Evolutionary conservation across 2,329 filamentous ascomycete genomes (phyloP).

Genomic region (Ascochyta clinopodiicola): DNA sequence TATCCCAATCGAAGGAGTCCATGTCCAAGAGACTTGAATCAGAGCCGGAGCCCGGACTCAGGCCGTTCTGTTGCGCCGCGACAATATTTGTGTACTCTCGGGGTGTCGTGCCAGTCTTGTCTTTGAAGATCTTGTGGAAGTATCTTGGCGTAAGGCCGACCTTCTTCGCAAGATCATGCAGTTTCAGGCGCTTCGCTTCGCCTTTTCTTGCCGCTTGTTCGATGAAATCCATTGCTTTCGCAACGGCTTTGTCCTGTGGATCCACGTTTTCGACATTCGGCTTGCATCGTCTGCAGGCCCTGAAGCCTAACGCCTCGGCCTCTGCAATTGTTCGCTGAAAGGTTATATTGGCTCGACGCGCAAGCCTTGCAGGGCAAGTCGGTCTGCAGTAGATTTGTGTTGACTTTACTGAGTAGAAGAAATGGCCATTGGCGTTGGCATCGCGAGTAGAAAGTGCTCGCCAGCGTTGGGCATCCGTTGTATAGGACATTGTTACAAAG

Average conservation of each 20-base stretch:
- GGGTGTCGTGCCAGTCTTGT: conserved; percentile 60
- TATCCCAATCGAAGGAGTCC: conserved; percentile 24
- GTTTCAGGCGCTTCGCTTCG: conserved; percentile 35
- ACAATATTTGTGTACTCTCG: conserved; percentile 49
- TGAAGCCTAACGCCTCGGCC: conserved; percentile 59
- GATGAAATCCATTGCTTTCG: conserved; percentile 45
- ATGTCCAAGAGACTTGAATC: conserved; percentile 6
- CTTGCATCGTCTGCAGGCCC: conserved; percentile 65
- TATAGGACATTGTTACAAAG: conserved; percentile 33
- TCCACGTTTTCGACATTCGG: conserved; percentile 52
- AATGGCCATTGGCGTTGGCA: conserved; percentile 51
- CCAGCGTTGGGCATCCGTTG: conserved; percentile 44
- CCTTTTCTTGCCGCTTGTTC: conserved; percentile 30
- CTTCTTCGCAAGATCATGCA: conserved; percentile 58
- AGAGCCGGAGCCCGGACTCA: conserved; percentile 8
- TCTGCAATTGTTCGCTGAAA: conserved; percentile 59
- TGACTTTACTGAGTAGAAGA: conserved; percentile 64
- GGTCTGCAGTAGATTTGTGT: conserved; percentile 68
- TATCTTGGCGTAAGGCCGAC: conserved; percentile 64
- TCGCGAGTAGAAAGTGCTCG: conserved; percentile 55
- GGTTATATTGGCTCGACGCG: conserved; percentile 61
- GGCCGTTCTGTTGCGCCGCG: conserved; percentile 16
- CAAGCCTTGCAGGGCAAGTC: conserved; percentile 66
- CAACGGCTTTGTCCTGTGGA: conserved; percentile 55
- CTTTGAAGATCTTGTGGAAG: conserved; percentile 66